Percentiles rank a stretch among this genome's conserved stretches.
These are phyloP conservation scores for Fraxinus latifolia DNA, from an alignment of 305 asterid species.

Conservation along the genomic window DNA sequence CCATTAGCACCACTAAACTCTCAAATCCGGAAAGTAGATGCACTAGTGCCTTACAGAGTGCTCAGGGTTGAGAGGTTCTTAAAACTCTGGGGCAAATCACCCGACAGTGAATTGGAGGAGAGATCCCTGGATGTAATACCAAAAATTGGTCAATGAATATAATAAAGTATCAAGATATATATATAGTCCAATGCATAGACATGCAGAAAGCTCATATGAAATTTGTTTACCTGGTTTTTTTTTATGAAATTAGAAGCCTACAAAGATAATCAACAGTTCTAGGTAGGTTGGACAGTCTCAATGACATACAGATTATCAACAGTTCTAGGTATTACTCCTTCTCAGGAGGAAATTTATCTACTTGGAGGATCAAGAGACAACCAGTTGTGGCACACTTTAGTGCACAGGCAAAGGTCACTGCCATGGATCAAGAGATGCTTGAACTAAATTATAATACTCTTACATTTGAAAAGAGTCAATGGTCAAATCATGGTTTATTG, in stretches of 20 bases:
- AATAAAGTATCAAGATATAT: neutral
- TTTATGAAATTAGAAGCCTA: neutral
- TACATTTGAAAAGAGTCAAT: neutral
- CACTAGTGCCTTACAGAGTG: conserved; percentile 36
- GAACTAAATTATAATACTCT: neutral
- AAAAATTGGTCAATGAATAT: conserved; percentile 9
- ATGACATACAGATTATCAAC: neutral
- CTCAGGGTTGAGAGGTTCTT: conserved; percentile 38
- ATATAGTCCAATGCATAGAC: neutral
- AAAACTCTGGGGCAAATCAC: conserved; percentile 44
- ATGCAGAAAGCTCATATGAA: neutral
- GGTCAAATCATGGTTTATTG: neutral
- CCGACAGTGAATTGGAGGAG: conserved; percentile 48
- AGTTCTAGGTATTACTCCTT: neutral
- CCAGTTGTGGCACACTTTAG: neutral
- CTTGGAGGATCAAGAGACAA: neutral
- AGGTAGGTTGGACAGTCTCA: neutral
- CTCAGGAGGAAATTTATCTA: neutral
- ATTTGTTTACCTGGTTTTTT: neutral
- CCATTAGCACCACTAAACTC: conserved; percentile 13
- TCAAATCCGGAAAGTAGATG: neutral
- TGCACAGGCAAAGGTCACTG: neutral
- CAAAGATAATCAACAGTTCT: neutral
- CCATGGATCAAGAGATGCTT: neutral
- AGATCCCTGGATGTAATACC: conserved; percentile 41